These are phyloP conservation scores for Thamnidium elegans DNA, from an alignment of 192 early-diverging fungal species.

Conservation along the genomic window DNA sequence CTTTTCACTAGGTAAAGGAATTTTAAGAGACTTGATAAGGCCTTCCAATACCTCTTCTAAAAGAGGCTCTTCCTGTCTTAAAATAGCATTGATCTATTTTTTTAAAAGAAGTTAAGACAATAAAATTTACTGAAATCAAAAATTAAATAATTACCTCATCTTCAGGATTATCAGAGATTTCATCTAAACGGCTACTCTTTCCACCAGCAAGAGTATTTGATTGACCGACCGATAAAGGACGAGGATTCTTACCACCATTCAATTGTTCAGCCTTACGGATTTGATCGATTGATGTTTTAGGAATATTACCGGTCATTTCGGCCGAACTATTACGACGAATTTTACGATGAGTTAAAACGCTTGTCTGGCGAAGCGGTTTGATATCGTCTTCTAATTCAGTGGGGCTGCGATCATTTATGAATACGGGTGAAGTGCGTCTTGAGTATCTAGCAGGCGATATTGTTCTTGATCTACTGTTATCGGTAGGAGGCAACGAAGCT, in stretches of 20 bases:
- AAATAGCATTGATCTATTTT: slow-evolving; percentile 41
- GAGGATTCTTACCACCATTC: slow-evolving; percentile 21
- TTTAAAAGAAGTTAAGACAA: neutral
- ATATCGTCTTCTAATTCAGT: neutral
- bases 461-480: neutral
- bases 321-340: slow-evolving; percentile 46
- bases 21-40: slow-evolving; percentile 83
- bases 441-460: neutral
- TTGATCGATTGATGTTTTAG: slow-evolving; percentile 26
- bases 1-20: slow-evolving; percentile 76
- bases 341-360: slow-evolving; percentile 7
- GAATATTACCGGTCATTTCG: slow-evolving; percentile 29
- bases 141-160: slow-evolving; percentile 27
- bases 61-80: slow-evolving; percentile 58
- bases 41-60: slow-evolving; percentile 81
- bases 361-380: neutral
- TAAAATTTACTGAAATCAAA: too few relatives aligned
- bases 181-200: slow-evolving; percentile 10
- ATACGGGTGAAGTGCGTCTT: neutral
- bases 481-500: slow-evolving; percentile 3
- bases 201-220: slow-evolving; percentile 21
- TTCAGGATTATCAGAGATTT: slow-evolving; percentile 36
- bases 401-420: neutral
- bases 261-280: slow-evolving; percentile 23
- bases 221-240: slow-evolving; percentile 28